Conservation (phyloP, 805 yeast species). For the Pichia exigua region DNA sequence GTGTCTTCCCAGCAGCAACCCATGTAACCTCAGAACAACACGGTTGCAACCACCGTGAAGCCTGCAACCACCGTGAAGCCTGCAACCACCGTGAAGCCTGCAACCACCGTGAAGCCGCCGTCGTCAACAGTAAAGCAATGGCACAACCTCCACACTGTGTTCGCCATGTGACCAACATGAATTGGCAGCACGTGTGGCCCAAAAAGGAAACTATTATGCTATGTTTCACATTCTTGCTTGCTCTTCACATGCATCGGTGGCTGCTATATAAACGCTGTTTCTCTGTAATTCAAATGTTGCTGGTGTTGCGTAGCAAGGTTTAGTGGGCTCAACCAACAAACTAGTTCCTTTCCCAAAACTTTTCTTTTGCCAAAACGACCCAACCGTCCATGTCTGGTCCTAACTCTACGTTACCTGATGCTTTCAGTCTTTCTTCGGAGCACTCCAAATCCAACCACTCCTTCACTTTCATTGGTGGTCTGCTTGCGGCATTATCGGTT, state of each 20-base stretch:
- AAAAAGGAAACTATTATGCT: neutral
- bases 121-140: too few relatives aligned
- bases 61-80: too few relatives aligned
- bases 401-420: neutral
- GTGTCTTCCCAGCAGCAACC: too few relatives aligned
- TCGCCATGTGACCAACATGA: neutral
- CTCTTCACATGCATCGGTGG: neutral
- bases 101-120: too few relatives aligned
- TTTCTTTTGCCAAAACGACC: neutral
- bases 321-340: neutral
- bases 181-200: neutral
- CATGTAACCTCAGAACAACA: too few relatives aligned
- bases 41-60: too few relatives aligned
- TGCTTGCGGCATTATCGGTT: neutral
- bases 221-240: neutral
- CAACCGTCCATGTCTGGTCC: neutral
- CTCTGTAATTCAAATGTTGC: too few relatives aligned
- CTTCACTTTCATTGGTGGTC: neutral
- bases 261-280: too few relatives aligned
- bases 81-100: too few relatives aligned
- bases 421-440: neutral
- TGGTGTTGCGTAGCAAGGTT: too few relatives aligned
- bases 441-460: neutral
- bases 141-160: too few relatives aligned
- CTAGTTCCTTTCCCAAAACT: too few relatives aligned